Base-by-base conservation (phyloP, 108 stramenopile species). In the Mayamaea pseudoterrestris region DNA sequence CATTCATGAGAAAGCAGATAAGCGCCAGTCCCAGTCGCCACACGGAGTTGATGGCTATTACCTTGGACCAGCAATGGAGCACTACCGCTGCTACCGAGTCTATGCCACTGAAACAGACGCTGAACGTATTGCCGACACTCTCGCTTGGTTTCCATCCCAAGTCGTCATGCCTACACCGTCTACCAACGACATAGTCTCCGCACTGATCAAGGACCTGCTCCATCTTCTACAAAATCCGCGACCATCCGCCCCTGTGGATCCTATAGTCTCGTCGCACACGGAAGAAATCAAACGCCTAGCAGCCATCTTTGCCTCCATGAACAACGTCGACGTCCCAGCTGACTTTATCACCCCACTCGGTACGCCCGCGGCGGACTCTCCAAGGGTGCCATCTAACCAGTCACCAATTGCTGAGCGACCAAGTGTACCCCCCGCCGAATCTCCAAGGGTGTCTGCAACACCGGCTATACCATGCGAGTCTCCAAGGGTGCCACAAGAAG, bases 91-190 rank as follows among this genome's bases (percentile, higher is more conserved):
- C 44, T 58, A 14, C 40, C 32, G 36, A 21, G 39, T 41, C 13
- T 53, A 26, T 34, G 35, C 39, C 11, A 17, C 24, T 23, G 48
- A 43, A 6, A 57, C 62, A 6, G 20, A 26, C 31, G 1, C 9
- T 5, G 29, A 28, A 28, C 30, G 64, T 21, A 41, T 52, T 22
- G 42, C 63, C 57, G 63, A 73, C 49, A 68, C 65, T 27, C 49
- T 66, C 32, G 8, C 29, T 18, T 74, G 60, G 41, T 67, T 70
- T n/a, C 43, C 54, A 5, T 22, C n/a, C 44, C 12, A 20, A 16
- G 30, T 37, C 9, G n/a, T 22, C 31, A 55, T 55, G 18, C 61
- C 61, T 1, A 14, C 17, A 5, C n/a, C 54, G n/a, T 24, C 47
- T 13, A 5, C 47, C 17, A 3, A 12, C 2, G 47, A 48, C 27